Conservation (phyloP, 2,329 filamentous ascomycete species). For the Aspergillus pseudoterreus region DNA sequence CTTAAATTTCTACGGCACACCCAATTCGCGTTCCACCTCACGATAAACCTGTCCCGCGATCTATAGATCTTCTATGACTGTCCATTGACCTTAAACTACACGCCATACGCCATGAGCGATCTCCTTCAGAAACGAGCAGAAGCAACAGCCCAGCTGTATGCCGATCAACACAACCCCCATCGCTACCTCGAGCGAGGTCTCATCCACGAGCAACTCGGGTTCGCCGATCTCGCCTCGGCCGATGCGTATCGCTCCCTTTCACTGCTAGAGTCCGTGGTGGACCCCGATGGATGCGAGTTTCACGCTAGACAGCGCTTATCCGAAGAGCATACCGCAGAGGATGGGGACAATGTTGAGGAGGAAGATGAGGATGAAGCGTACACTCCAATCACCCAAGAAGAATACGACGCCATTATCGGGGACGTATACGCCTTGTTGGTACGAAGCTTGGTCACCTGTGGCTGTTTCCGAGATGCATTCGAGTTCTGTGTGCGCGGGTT, state of each 20-base stretch:
- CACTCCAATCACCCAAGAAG: conserved; percentile 26
- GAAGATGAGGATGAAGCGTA: conserved; percentile 40
- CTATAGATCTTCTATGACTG: neutral
- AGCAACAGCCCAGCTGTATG: conserved; percentile 48
- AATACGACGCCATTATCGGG: conserved; percentile 34
- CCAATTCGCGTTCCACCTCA: neutral
- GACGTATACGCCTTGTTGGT: conserved; percentile 37
- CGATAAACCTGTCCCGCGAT: neutral
- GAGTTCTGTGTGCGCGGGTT: conserved; percentile 36
- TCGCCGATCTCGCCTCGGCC: conserved; percentile 83
- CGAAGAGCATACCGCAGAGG: conserved; percentile 2
- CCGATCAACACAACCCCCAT: conserved; percentile 40
- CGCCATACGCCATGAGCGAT: conserved; percentile 20
- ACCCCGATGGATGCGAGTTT: conserved; percentile 75
- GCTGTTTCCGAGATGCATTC: conserved; percentile 40
- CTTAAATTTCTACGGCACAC: neutral
- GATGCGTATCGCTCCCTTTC: conserved; percentile 91
- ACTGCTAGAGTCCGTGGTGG: conserved; percentile 72
- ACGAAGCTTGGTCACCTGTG: conserved; percentile 32
- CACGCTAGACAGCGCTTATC: conserved; percentile 56
- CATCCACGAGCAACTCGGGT: conserved; percentile 70
- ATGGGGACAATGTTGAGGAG: conserved; percentile 14
- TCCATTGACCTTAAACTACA: neutral
- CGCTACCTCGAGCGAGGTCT: conserved; percentile 56
- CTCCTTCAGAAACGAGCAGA: conserved; percentile 47